Evolutionary conservation across 768 basidiomycete genomes (phyloP).

Genomic region (Podaxis sp.): DNA sequence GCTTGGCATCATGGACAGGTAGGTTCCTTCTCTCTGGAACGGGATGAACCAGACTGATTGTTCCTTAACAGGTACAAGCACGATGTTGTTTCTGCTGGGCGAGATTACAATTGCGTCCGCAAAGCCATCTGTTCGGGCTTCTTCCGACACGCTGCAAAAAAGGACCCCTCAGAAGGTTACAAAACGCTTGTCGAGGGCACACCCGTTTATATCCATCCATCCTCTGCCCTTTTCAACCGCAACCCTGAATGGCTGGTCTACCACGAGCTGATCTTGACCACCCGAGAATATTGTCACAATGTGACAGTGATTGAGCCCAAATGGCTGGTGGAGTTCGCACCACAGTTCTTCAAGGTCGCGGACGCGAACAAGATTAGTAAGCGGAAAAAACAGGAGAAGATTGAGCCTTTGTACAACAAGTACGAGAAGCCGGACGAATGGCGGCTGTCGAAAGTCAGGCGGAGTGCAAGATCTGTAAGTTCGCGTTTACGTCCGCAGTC

Average conservation of each 20-base stretch:
- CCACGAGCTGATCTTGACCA: conserved; percentile 94
- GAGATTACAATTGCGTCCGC: conserved; percentile 90
- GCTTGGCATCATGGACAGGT: conserved; percentile 98
- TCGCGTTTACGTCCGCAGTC: neutral
- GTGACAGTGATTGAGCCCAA: conserved; percentile 97
- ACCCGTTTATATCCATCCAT: conserved; percentile 98
- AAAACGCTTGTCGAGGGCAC: conserved; percentile 97
- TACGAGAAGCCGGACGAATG: conserved; percentile 95
- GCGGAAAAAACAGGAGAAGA: conserved; percentile 94
- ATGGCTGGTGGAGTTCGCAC: conserved; percentile 97
- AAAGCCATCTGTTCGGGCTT: conserved; percentile 97
- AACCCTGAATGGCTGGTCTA: conserved; percentile 96
- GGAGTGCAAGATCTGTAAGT: conserved; percentile 80
- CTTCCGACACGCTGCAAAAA: conserved; percentile 98
- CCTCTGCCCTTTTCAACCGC: conserved; percentile 94
- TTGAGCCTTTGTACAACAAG: conserved; percentile 94
- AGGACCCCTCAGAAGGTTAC: conserved; percentile 97
- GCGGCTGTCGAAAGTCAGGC: conserved; percentile 90
- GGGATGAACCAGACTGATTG: neutral
- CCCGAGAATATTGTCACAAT: conserved; percentile 92
- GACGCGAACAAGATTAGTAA: conserved; percentile 98
- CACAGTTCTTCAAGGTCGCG: conserved; percentile 98
- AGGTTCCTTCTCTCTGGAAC: conserved; percentile 27
- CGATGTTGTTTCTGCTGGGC: conserved; percentile 90
- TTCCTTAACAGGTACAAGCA: conserved; percentile 78